Percentiles rank a stretch among this genome's conserved stretches.
These are phyloP conservation scores for Leptographium lundbergii DNA, from an alignment of 2,329 filamentous ascomycete species.

Conservation along the genomic window DNA sequence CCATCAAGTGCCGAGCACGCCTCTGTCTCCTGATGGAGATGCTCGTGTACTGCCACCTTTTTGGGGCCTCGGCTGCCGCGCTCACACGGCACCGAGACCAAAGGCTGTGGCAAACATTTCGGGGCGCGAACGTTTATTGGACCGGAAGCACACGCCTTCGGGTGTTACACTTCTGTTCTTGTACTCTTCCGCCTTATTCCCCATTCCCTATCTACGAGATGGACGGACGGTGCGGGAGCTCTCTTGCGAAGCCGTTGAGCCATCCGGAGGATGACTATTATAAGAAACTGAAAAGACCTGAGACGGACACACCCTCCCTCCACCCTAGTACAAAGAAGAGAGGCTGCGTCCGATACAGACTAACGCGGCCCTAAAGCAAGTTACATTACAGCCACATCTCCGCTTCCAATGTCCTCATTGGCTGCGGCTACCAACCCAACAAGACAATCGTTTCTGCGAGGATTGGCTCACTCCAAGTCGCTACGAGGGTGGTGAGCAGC, in stretches of 20 bases:
- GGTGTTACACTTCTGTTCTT: neutral
- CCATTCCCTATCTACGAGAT: constrained; percentile 1
- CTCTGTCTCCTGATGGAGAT: neutral
- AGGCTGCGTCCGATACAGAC: neutral
- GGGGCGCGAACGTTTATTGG: neutral
- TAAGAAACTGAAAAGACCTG: constrained; percentile 66
- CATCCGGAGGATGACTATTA: constrained; percentile 34
- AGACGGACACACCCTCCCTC: constrained; percentile 24
- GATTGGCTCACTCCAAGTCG: neutral
- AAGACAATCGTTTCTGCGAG: neutral
- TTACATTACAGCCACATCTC: neutral
- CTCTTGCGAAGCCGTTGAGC: constrained; percentile 35
- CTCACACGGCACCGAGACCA: constrained; percentile 46
- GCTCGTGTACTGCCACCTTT: constrained; percentile 3
- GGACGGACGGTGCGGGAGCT: constrained; percentile 5
- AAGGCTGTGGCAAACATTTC: constrained; percentile 46
- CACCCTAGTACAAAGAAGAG: neutral
- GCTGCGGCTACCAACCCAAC: neutral
- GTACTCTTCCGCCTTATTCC: neutral
- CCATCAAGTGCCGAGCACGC: neutral
- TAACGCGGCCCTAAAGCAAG: neutral
- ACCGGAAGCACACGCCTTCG: neutral
- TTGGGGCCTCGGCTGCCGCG: constrained; percentile 15
- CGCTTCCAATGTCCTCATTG: neutral
- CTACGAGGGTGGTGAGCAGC: neutral